Evolutionary conservation across 768 basidiomycete genomes (phyloP).

Genomic region (Tulasnella sp.): DNA sequence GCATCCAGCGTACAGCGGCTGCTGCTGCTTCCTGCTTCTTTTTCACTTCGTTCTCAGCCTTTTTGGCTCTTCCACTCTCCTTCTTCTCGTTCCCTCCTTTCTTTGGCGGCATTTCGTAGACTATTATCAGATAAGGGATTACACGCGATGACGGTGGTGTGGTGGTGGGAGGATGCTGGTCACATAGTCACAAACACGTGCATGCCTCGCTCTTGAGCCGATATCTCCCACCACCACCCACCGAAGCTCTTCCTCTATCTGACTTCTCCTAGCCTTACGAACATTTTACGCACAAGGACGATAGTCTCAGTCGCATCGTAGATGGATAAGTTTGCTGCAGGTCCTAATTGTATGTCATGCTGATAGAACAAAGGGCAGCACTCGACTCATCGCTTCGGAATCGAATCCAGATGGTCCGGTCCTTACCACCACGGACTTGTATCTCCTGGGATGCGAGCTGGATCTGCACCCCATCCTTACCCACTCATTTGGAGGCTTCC

Average conservation of each 20-base stretch:
- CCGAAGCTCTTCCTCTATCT: not conserved
- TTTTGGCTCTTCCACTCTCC: constrained; percentile 83
- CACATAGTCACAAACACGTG: constrained; percentile 3
- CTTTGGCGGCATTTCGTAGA: constrained; percentile 64
- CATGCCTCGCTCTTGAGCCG: not conserved
- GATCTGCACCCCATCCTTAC: constrained; percentile 71
- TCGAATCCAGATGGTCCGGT: constrained; percentile 66
- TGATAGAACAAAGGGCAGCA: not conserved
- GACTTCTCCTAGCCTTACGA: not conserved
- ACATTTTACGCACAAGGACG: not conserved
- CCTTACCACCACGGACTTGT: constrained; percentile 74
- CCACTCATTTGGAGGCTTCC: constrained; percentile 48
- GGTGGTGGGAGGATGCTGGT: not conserved
- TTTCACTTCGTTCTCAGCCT: constrained; percentile 84
- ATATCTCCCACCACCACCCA: constrained; percentile 18
- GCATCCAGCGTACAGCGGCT: constrained; percentile 51
- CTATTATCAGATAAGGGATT: not conserved
- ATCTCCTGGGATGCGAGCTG: constrained; percentile 65
- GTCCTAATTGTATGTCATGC: constrained; percentile 21
- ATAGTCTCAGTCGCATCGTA: not conserved
- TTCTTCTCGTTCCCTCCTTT: constrained; percentile 88
- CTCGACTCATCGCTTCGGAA: not conserved
- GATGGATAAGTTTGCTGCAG: constrained; percentile 24
- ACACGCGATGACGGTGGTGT: not conserved
- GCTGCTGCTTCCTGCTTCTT: constrained; percentile 61